Percentiles rank a stretch among this genome's conserved stretches.
phyloP scores from a whole-genome alignment of 148 eudicot genomes.

The Chenopodium berlandieri region DNA sequence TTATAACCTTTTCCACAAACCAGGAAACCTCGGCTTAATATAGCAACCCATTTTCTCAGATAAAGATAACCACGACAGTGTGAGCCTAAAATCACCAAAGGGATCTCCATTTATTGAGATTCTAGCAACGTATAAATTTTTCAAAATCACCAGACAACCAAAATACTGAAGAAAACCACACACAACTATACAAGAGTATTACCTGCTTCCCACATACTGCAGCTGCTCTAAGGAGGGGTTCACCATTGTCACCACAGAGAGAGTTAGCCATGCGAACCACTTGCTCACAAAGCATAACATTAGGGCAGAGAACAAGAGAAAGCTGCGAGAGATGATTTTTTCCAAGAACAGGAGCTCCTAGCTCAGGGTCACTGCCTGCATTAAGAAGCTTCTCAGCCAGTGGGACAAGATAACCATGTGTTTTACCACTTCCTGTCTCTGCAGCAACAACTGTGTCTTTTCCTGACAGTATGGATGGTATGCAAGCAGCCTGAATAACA shows the following conservation, averaged over 20 bases:
- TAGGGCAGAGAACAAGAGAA: slow-evolving; percentile 88
- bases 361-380: slow-evolving; percentile 21
- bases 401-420: slow-evolving; percentile 89
- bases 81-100: no score
- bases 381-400: slow-evolving; percentile 55
- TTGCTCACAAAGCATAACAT: slow-evolving; percentile 96
- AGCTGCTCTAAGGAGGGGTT: slow-evolving; percentile 68
- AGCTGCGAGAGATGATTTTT: slow-evolving; percentile 27
- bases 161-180: neutral
- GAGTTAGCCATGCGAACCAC: slow-evolving; percentile 89
- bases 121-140: neutral
- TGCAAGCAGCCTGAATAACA: slow-evolving; percentile 79
- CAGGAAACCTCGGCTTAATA: neutral
- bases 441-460: slow-evolving; percentile 82
- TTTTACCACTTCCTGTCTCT: slow-evolving; percentile 96
- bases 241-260: slow-evolving; percentile 50
- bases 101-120: neutral
- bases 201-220: slow-evolving; percentile 82
- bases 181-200: neutral
- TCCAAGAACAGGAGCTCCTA: slow-evolving; percentile 20
- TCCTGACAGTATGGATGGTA: slow-evolving; percentile 76
- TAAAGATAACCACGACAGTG: neutral
- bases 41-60: no score
- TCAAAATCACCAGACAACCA: neutral
- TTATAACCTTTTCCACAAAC: neutral